These are phyloP conservation scores for Geranium rotundifolium DNA, from an alignment of 345 rosid genomes.

Conservation along the genomic window DNA sequence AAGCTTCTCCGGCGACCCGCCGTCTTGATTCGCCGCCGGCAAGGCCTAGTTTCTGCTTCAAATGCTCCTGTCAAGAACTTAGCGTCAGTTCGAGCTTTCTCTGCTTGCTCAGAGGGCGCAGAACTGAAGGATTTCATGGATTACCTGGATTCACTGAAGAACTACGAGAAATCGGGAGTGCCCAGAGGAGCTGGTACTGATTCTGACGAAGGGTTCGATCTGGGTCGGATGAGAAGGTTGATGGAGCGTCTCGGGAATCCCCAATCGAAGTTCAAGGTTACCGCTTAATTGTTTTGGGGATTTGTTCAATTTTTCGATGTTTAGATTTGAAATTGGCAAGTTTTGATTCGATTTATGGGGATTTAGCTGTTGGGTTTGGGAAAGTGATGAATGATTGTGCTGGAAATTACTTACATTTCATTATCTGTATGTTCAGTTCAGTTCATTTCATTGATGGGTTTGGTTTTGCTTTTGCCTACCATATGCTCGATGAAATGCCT, in stretches of 20 bases:
- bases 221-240: slow-evolving; percentile 67
- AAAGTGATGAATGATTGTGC: background rate
- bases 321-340: background rate
- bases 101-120: slow-evolving; percentile 24
- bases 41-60: background rate
- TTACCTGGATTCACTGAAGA: slow-evolving; percentile 67
- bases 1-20: slow-evolving; percentile 8
- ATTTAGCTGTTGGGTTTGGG: background rate
- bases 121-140: slow-evolving; percentile 47
- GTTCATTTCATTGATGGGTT: too few species aligned
- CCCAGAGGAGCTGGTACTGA: slow-evolving; percentile 86
- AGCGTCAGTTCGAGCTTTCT: slow-evolving; percentile 13
- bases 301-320: background rate
- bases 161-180: slow-evolving; percentile 76
- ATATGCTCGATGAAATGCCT: background rate
- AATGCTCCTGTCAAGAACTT: background rate
- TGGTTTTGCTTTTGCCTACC: background rate
- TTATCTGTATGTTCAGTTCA: too few species aligned
- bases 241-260: slow-evolving; percentile 72
- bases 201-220: slow-evolving; percentile 75
- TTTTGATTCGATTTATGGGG: background rate
- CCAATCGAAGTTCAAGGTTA: slow-evolving; percentile 59
- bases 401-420: background rate
- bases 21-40: background rate
- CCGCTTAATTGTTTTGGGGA: slow-evolving; percentile 1